Base-by-base conservation (phyloP, 2,329 filamentous ascomycete species). In the Grosmannia clavigera region DNA sequence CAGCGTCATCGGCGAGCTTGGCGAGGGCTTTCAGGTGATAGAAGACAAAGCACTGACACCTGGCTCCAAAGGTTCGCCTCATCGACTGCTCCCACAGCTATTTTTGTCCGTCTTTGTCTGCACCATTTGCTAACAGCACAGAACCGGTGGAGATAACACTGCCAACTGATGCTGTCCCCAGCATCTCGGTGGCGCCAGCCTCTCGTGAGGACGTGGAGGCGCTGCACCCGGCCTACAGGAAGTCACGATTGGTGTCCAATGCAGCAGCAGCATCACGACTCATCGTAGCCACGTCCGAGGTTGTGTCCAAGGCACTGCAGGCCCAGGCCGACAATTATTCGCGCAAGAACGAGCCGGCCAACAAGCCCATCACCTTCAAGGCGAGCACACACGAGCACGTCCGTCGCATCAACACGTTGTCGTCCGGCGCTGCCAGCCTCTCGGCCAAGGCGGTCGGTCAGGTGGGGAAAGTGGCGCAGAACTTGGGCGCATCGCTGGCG, bases 191-290 rank as follows among this genome's bases (percentile, higher is more conserved):
- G 54, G 79, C 82, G 35, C 87, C 87, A 2, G 80, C 85, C 19
- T 80, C 81, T 1, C 77, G 83, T 56, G 84, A 89, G 66, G 90
- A 94, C 67, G 79, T 94, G 52, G 83, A 86, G 75, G 81, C 89
- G 51, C 80, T 88, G 68, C 92, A 97, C 68, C 94, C 94, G 0
- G 88, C 90, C n/a, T 99, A 96, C 74, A 85, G 88, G 68, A 87
- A 89, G 70, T 95, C 90, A 0, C 84, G 86, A 22, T 77, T 99
- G 25, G 92, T 99, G 16, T 87, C 90, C 62, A 90, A 89, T 65
- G 92, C 94, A 2, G 87, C 87, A 6, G 88, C 86, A 25, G 94
- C 92, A 1, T 97, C 94, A 2, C 88, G 92, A 5, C 79, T 99
- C 22, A 90, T 99, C 65, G 90, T 99, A 50, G 96, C 92, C 0